These are phyloP conservation scores for Claviceps digitariae DNA, from an alignment of 2,329 filamentous ascomycete genomes.

Conservation along the genomic window DNA sequence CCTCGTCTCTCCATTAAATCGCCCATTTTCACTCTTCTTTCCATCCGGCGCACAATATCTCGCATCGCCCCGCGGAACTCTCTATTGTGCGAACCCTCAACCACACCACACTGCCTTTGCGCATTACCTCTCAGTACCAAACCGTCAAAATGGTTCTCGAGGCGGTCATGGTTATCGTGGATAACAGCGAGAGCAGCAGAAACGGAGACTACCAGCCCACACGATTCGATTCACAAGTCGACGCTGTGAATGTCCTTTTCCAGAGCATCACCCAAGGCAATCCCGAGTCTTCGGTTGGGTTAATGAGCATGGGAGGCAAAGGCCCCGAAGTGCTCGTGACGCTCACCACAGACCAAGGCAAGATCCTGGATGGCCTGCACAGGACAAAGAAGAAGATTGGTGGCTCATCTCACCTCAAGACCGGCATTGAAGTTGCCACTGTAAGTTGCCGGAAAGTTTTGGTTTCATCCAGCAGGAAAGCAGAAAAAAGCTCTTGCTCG, in stretches of 20 bases:
- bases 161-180: slow-evolving; percentile 98
- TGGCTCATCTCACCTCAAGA: slow-evolving; percentile 76
- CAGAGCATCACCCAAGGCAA: slow-evolving; percentile 90
- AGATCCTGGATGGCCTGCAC: slow-evolving; percentile 84
- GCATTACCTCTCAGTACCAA: slow-evolving; percentile 5
- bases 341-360: slow-evolving; percentile 89
- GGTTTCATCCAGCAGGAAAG: too few species aligned
- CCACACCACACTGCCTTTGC: background rate
- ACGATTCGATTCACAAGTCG: slow-evolving; percentile 89
- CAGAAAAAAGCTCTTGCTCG: background rate
- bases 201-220: slow-evolving; percentile 91
- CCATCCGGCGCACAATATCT: background rate
- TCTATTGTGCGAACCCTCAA: background rate
- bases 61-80: background rate
- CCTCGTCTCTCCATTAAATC: slow-evolving; percentile 2
- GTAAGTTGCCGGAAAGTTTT: slow-evolving; percentile 41
- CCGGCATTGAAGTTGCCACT: slow-evolving; percentile 86
- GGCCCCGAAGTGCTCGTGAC: slow-evolving; percentile 96
- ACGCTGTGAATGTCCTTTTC: slow-evolving; percentile 91
- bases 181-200: slow-evolving; percentile 97
- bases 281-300: slow-evolving; percentile 88
- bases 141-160: slow-evolving; percentile 82
- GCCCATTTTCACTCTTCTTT: background rate
- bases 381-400: slow-evolving; percentile 83
- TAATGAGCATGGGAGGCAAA: slow-evolving; percentile 98